Conservation (phyloP, 2,329 filamentous ascomycete species). For the Helotiales sp. region DNA sequence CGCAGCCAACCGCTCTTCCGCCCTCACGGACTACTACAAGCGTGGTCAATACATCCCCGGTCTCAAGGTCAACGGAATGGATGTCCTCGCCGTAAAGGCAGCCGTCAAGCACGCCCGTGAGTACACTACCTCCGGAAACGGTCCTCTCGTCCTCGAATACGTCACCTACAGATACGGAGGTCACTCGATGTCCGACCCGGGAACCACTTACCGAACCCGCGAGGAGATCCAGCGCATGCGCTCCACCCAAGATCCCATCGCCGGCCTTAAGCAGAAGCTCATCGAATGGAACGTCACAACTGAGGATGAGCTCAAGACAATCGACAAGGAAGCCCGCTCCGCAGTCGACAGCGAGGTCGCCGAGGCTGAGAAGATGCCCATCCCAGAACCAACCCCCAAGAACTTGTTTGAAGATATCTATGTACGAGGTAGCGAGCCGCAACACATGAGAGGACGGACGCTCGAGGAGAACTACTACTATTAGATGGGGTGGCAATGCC, state of each 20-base stretch:
- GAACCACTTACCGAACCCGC: conserved; percentile 98
- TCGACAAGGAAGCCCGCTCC: conserved; percentile 91
- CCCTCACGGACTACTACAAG: conserved; percentile 99
- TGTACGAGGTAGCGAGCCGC: conserved; percentile 83
- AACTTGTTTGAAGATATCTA: conserved; percentile 98
- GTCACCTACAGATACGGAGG: conserved; percentile 99
- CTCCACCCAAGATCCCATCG: conserved; percentile 97
- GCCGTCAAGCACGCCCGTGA: conserved; percentile 94
- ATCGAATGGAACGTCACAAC: conserved; percentile 90
- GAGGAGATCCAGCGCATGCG: conserved; percentile 99
- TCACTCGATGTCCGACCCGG: conserved; percentile 99
- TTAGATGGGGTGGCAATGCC: conserved; percentile 32
- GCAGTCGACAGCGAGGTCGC: conserved; percentile 90
- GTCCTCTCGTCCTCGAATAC: conserved; percentile 96
- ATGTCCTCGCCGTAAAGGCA: conserved; percentile 96
- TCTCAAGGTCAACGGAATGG: conserved; percentile 99
- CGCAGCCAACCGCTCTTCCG: conserved; percentile 89
- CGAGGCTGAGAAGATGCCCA: conserved; percentile 84
- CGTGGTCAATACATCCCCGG: conserved; percentile 99
- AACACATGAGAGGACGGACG: conserved; percentile 84
- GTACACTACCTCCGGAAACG: conserved; percentile 81
- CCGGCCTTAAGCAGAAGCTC: conserved; percentile 96
- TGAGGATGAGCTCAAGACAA: conserved; percentile 93
- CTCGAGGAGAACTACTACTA: conserved; percentile 88
- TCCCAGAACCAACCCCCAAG: conserved; percentile 77